phyloP scores from a whole-genome alignment of 163 green algal genomes.

The Picocystis sp. region DNA sequence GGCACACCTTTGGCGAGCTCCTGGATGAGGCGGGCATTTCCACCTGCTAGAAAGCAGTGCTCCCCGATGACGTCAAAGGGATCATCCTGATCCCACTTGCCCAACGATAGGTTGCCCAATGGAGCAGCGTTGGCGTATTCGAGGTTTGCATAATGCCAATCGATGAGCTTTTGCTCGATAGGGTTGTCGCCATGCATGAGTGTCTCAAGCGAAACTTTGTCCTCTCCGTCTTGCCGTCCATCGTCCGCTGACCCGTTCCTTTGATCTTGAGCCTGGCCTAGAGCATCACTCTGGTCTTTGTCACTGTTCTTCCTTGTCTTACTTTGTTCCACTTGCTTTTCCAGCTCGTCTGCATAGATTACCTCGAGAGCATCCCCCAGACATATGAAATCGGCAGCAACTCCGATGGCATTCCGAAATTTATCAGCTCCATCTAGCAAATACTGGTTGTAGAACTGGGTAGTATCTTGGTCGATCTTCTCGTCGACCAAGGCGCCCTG shows the following conservation, averaged over 20 bases:
- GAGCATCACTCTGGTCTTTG: no score
- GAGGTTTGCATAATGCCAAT: constrained; percentile 84
- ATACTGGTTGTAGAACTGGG: neutral
- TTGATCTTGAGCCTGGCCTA: no score
- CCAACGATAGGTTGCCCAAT: constrained; percentile 41
- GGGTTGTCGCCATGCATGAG: no score
- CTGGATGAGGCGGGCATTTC: constrained; percentile 60
- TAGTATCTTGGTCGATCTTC: constrained; percentile 3
- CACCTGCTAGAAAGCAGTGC: constrained; percentile 54
- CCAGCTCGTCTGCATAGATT: neutral
- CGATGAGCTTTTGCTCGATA: constrained; percentile 34
- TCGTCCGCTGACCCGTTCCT: no score
- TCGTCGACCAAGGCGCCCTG: constrained; percentile 7
- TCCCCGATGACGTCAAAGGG: constrained; percentile 58
- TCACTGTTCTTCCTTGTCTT: neutral
- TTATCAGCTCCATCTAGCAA: neutral
- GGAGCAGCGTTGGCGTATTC: constrained; percentile 72
- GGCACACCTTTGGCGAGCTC: constrained; percentile 48
- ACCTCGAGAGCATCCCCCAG: neutral
- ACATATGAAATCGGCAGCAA: constrained; percentile 18
- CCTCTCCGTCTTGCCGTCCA: no score
- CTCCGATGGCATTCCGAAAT: constrained; percentile 15
- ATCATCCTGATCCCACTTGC: constrained; percentile 88
- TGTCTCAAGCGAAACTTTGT: no score
- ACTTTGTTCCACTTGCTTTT: neutral